phyloP scores from a whole-genome alignment of 164 flowering plant genomes.

The Vitis rotundifolia region DNA sequence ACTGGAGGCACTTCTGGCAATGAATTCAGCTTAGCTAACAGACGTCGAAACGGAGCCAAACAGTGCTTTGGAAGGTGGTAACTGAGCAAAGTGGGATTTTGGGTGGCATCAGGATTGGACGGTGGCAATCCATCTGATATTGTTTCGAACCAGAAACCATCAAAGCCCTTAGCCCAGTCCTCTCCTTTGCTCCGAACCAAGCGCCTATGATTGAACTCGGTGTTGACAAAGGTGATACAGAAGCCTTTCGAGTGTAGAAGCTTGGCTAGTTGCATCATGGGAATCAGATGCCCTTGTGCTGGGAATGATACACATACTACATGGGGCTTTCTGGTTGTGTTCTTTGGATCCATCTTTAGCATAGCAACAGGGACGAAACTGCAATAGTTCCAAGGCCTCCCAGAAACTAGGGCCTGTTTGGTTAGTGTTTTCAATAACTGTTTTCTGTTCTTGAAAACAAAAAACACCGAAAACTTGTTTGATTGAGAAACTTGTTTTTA shows the following conservation, averaged over 20 bases:
- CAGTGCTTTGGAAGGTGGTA: slow-evolving; percentile 3
- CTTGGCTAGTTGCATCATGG: slow-evolving; percentile 8
- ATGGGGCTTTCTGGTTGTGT: slow-evolving; percentile 1
- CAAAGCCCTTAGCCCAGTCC: slow-evolving; percentile 5
- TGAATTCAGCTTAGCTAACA: slow-evolving; percentile 23
- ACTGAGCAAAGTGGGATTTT: background rate
- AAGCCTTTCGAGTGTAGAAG: slow-evolving; percentile 6
- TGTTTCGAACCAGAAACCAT: background rate
- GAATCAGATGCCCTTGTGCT: slow-evolving; percentile 12
- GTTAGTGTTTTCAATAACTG: too few relatives aligned
- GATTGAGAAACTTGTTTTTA: too few relatives aligned
- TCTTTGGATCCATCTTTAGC: too few relatives aligned
- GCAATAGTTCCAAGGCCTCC: too few relatives aligned
- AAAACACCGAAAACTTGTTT: too few relatives aligned
- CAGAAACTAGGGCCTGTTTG: too few relatives aligned
- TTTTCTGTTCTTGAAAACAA: too few relatives aligned
- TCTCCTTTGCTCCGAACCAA: background rate
- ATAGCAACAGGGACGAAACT: too few relatives aligned
- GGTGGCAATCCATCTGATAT: slow-evolving; percentile 11
- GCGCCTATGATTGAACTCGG: slow-evolving; percentile 8
- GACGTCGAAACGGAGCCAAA: slow-evolving; percentile 24
- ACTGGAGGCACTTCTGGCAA: slow-evolving; percentile 17
- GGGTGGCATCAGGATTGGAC: slow-evolving; percentile 5
- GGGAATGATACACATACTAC: slow-evolving; percentile 2
- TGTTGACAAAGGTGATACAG: background rate